Evolutionary conservation across 139 green algal genomes (phyloP).

Genomic region (Chlorella vulgaris): DNA sequence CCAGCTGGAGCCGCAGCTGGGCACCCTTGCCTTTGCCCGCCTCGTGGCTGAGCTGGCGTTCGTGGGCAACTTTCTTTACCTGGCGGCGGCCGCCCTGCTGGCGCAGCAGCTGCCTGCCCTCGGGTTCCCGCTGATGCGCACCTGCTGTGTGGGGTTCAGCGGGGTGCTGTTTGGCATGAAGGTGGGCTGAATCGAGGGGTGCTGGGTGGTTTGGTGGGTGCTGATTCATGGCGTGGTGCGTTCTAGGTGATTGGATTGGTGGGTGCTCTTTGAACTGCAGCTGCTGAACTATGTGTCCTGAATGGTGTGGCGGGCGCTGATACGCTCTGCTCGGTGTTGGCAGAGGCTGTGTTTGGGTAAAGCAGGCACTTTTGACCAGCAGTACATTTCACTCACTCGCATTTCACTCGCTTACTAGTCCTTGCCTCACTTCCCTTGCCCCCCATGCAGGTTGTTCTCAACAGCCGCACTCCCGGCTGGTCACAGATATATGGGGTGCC

Average conservation of each 20-base stretch:
- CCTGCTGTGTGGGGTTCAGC: slow-evolving; percentile 71
- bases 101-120: neutral
- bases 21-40: slow-evolving; percentile 50
- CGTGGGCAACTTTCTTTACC: slow-evolving; percentile 49
- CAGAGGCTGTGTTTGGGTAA: neutral
- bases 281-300: too few species aligned
- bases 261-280: too few species aligned
- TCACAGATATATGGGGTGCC: slow-evolving; percentile 53
- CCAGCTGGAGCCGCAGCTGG: slow-evolving; percentile 68
- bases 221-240: neutral
- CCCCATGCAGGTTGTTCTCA: slow-evolving; percentile 62
- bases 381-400: neutral
- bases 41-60: slow-evolving; percentile 71
- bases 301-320: neutral
- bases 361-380: too few species aligned
- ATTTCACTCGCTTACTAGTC: neutral
- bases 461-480: slow-evolving; percentile 47
- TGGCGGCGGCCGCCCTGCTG: slow-evolving; percentile 21
- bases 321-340: neutral
- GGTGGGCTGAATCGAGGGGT: slow-evolving; percentile 18
- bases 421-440: neutral
- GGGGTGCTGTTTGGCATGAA: slow-evolving; percentile 81
- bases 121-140: slow-evolving; percentile 36
- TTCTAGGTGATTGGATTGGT: neutral
- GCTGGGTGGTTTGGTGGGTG: neutral